Base-by-base conservation (phyloP, 2,329 filamentous ascomycete species). In the Cladosporium sp. region DNA sequence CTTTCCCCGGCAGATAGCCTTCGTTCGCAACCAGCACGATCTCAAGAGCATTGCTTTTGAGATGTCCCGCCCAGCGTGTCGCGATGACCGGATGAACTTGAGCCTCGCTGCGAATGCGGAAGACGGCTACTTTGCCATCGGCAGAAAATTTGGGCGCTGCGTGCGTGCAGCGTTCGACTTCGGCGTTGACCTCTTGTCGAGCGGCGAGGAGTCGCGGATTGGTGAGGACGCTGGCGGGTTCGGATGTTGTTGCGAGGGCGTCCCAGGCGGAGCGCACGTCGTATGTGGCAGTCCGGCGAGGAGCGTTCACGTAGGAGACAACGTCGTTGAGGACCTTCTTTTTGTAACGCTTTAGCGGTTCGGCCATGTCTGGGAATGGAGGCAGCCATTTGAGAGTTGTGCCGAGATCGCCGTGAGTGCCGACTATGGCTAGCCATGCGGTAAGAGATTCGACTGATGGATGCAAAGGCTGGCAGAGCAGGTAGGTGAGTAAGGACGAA, bases 1-100 rank as follows among this genome's bases (percentile, higher is more conserved):
- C 87, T 74, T 85, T 83, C 1, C 81, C 87, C 0, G 85, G 82
- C 0, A 88, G 73, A 69, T 90, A 91, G 0, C 88, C 88, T 65
- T 87, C 85, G 65, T 91, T 91, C 0, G 88, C 89, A 4, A 88
- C 87, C 70, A 90, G 80, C 8, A 91, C 80, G 1, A 90, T 85
- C 71, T 90, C 85, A 1, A 90, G 79, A 64, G 83, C 84, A 58
- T 83, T 80, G 1, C 85, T 87, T 57, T 83, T 83, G 3, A 91
- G 78, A 68, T 86, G 82, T 0, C 86, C 85, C 0, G 88, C 85
- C 88, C 88, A 90, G 12, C 88, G 80, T 4, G 87, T 89, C 1
- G 88, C 88, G 65, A 91, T 88, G 2, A 90, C 82, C 0, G 87
- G 86, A 73, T 91, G 89, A 0, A 91, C 81, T 71, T 90, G 88